A percentile compares a stretch with the other conserved stretches of the same genome.
Evolutionary conservation across 495 filamentous ascomycete species (phyloP).

Genomic region (Achaetomiella virescens): DNA sequence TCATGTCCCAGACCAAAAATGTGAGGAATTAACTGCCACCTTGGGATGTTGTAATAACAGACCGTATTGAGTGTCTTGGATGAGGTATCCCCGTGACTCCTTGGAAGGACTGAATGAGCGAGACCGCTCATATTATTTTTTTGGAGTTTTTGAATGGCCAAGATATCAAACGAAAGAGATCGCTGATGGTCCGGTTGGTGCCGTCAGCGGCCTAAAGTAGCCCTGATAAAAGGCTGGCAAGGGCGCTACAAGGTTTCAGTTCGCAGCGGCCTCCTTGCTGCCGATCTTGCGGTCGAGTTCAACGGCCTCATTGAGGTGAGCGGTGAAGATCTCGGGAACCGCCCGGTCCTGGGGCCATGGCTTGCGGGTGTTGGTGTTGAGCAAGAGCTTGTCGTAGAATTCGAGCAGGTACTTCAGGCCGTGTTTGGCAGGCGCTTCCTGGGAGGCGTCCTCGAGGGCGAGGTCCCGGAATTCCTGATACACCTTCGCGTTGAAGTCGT

Average conservation of each 20-base stretch:
- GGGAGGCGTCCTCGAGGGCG: conserved; percentile 60
- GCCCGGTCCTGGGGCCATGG: conserved; percentile 27
- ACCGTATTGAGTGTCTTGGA: conserved; percentile 1
- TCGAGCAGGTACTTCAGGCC: conserved; percentile 25
- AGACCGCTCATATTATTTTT: neutral
- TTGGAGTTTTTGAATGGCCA: neutral
- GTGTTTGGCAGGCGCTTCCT: conserved; percentile 12
- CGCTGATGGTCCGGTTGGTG: neutral
- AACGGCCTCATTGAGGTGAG: conserved; percentile 23
- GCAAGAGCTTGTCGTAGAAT: conserved; percentile 27
- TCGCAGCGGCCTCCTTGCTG: neutral
- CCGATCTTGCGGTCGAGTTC: conserved; percentile 12
- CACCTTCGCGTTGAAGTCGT: conserved; percentile 71
- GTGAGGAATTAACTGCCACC: conserved; percentile 7
- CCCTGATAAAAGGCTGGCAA: neutral
- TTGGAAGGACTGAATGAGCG: neutral
- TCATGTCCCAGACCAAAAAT: conserved; percentile 1
- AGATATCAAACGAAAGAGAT: conserved; percentile 1
- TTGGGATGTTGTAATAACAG: neutral
- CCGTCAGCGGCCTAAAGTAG: neutral
- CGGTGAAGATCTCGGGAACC: conserved; percentile 21
- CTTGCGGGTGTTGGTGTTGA: conserved; percentile 20
- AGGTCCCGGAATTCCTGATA: conserved; percentile 71
- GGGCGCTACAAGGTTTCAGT: neutral
- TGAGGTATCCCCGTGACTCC: neutral